Percentiles rank a stretch among this genome's conserved stretches.
Evolutionary conservation across 2,329 filamentous ascomycete species (phyloP).

Genomic region (Sporothrix pallida): DNA sequence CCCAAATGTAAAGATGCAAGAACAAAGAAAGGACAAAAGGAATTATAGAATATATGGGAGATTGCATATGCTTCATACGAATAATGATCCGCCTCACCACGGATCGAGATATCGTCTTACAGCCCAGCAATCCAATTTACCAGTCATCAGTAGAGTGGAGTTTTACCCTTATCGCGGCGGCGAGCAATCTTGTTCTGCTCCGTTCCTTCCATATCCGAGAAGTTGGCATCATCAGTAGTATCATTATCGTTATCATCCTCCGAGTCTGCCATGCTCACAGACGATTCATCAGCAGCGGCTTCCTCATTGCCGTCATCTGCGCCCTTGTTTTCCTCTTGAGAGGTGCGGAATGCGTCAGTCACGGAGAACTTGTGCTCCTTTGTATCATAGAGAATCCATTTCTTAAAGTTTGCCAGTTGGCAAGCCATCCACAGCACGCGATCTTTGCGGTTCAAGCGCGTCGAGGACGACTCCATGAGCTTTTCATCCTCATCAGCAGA

Average conservation of each 20-base stretch:
- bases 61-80: too few species aligned
- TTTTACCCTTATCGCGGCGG: too few species aligned
- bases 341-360: neutral
- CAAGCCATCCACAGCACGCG: constrained; percentile 65
- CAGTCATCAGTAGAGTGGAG: too few species aligned
- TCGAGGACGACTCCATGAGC: constrained; percentile 65
- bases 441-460: constrained; percentile 61
- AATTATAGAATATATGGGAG: neutral
- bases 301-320: neutral
- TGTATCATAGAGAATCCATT: constrained; percentile 56
- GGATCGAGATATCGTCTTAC: too few species aligned
- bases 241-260: constrained; percentile 12
- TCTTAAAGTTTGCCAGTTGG: constrained; percentile 50
- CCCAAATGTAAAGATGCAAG: neutral
- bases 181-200: neutral
- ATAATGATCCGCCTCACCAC: too few species aligned
- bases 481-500: constrained; percentile 72
- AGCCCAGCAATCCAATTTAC: too few species aligned
- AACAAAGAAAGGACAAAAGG: neutral
- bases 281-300: neutral
- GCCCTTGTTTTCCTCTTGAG: neutral
- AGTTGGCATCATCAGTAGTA: neutral
- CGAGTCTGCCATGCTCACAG: neutral
- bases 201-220: constrained; percentile 1
- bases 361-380: constrained; percentile 50